phyloP scores from a whole-genome alignment of 768 basidiomycete genomes.

The Termitomyces sp. region DNA sequence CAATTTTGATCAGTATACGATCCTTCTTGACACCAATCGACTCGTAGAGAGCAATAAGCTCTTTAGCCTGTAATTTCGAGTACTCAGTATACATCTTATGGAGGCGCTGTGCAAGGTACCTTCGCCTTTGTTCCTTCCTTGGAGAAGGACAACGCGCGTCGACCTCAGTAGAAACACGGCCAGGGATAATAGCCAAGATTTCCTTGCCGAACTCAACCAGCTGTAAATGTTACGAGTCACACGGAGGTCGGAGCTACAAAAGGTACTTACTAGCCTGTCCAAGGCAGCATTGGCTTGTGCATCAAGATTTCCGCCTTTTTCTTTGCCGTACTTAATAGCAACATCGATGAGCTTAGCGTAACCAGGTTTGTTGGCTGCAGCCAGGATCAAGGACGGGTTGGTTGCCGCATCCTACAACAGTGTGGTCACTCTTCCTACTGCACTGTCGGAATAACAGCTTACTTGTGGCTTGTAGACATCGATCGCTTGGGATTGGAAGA shows the following conservation, averaged over 20 bases:
- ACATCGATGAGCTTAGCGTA: slow-evolving; percentile 77
- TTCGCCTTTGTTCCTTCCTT: slow-evolving; percentile 89
- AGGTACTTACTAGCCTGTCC: slow-evolving; percentile 77
- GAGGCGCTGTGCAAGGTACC: slow-evolving; percentile 26
- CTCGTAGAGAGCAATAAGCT: slow-evolving; percentile 91
- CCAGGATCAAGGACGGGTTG: slow-evolving; percentile 93
- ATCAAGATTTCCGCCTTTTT: slow-evolving; percentile 76
- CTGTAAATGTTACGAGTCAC: slow-evolving; percentile 30
- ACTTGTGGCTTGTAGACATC: slow-evolving; percentile 95
- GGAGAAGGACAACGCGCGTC: slow-evolving; percentile 98
- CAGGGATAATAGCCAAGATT: slow-evolving; percentile 93
- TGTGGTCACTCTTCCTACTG: background rate
- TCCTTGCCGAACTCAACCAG: slow-evolving; percentile 97
- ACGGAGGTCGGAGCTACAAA: background rate
- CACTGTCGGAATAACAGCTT: slow-evolving; percentile 5
- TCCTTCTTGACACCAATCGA: slow-evolving; percentile 92
- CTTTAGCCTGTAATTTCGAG: slow-evolving; percentile 57
- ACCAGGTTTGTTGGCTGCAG: slow-evolving; percentile 82
- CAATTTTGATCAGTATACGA: slow-evolving; percentile 97
- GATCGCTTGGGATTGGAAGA: slow-evolving; percentile 53
- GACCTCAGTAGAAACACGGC: slow-evolving; percentile 98
- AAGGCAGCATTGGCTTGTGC: slow-evolving; percentile 71
- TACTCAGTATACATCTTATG: background rate
- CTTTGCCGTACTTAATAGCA: slow-evolving; percentile 70
- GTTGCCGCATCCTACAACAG: slow-evolving; percentile 87